Base-by-base conservation (phyloP, 495 filamentous ascomycete species). In the Cercophora sp. region DNA sequence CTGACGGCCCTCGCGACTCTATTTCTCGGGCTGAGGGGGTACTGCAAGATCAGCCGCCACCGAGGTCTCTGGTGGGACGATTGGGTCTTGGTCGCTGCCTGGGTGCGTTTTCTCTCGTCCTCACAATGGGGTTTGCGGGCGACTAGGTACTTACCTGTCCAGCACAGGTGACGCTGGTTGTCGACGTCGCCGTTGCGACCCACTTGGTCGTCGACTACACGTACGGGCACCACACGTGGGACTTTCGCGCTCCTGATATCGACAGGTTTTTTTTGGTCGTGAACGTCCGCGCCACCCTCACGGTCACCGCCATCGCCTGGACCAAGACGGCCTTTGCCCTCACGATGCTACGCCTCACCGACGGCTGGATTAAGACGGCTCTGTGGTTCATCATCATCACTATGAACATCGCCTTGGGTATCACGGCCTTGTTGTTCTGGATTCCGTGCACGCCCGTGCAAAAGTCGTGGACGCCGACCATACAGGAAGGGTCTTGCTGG, bases 1-100 rank as follows among this genome's bases (percentile, higher is more conserved):
- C 53, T 64, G 2, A 29, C 54, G 5, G 40, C 20, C 34, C 2
- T 66, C 13, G 34, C 63, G 0, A 36, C 29, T 11, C 8, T 64
- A 1, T 64, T 64, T 20, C 31, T 69, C 1, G 56, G 27, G 11
- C 53, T 70, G 2, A 57, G 68, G 1, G 20, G 67, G 16, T 69
- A 64, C 45, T 59, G 56, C 54, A 70, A 70, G 53, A 18, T 57
- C 0, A 46, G 52, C 35, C 31, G 59, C 16, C 47, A 43, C n/a
- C 20, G 57, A 5, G 39, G 48, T 1, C 23, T 70, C 9, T 69
- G 66, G 62, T 64, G 60, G 62, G 66, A 67, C 25, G 68, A 68
- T 19, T 54, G 57, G 31, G 22, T 64, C 16, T 27, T 68, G 24
- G 16, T 64, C 22, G 37, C 42, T 1, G 35, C 52, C 29, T 68